Evolutionary conservation across 2,329 filamentous ascomycete species (phyloP).

Genomic region (Colletotrichum neosansevieriae): DNA sequence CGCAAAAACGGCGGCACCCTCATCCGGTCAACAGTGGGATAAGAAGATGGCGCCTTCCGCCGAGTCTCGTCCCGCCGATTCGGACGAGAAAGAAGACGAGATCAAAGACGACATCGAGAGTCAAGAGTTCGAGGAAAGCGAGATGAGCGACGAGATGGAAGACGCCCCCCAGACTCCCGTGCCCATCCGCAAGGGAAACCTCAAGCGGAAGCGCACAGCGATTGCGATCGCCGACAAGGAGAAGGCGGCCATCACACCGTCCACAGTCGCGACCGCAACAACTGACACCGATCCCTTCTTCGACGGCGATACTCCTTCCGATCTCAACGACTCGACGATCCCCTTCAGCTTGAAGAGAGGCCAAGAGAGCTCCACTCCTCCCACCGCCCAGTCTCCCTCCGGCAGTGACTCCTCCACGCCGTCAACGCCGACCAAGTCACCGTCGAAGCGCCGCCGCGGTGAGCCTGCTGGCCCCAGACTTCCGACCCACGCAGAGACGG

Average conservation of each 20-base stretch:
- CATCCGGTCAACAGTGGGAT: neutral
- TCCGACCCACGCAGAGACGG: neutral
- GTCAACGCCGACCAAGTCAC: conserved; percentile 16
- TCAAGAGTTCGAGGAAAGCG: neutral
- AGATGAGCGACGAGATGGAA: neutral
- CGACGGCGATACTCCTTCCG: neutral
- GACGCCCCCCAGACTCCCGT: neutral
- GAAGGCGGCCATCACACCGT: neutral
- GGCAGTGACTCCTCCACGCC: neutral
- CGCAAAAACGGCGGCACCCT: neutral
- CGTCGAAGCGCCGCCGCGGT: neutral
- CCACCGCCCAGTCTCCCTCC: neutral
- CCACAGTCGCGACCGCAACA: neutral
- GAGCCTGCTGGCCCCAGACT: neutral
- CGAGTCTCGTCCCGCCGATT: neutral
- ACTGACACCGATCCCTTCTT: conserved; percentile 4
- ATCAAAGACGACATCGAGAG: neutral
- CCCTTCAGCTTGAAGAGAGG: neutral
- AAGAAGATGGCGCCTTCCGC: no score
- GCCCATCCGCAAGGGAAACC: neutral
- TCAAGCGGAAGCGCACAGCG: neutral
- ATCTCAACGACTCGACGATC: neutral
- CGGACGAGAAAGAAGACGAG: neutral
- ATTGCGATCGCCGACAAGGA: neutral
- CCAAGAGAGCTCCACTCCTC: neutral